phyloP scores from a whole-genome alignment of 2,329 filamentous ascomycete genomes.

The Pyricularia grisea region DNA sequence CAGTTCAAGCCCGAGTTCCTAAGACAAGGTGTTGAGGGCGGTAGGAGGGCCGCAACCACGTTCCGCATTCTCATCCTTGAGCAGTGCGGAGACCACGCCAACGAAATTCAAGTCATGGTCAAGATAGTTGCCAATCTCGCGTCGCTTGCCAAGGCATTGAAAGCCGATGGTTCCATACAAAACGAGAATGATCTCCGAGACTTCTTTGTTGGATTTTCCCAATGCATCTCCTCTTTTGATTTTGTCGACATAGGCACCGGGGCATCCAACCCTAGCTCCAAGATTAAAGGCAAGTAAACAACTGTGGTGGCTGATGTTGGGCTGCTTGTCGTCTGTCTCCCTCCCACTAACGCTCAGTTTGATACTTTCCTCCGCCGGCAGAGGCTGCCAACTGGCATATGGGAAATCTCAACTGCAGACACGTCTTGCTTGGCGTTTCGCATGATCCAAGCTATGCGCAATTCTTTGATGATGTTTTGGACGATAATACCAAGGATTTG shows the following conservation, averaged over 20 bases:
- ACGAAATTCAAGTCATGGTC: slow-evolving; percentile 47
- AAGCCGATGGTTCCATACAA: slow-evolving; percentile 34
- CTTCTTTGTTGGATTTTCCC: slow-evolving; percentile 51
- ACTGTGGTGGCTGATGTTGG: not conserved
- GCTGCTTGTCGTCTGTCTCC: not conserved
- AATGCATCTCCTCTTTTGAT: slow-evolving; percentile 49
- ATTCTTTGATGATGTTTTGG: slow-evolving; percentile 45
- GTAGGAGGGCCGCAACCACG: slow-evolving; percentile 39
- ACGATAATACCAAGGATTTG: slow-evolving; percentile 32
- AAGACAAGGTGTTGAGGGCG: slow-evolving; percentile 44
- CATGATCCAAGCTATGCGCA: slow-evolving; percentile 52
- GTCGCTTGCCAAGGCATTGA: slow-evolving; percentile 40
- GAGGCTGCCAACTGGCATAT: slow-evolving; percentile 48
- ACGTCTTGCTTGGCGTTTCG: slow-evolving; percentile 51
- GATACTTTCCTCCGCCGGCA: slow-evolving; percentile 13
- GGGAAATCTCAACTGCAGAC: slow-evolving; percentile 50
- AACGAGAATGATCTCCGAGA: slow-evolving; percentile 38
- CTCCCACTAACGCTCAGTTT: slow-evolving; percentile 8
- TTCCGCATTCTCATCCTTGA: slow-evolving; percentile 38
- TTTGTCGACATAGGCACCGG: slow-evolving; percentile 53
- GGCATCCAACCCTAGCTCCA: slow-evolving; percentile 21
- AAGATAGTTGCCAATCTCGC: slow-evolving; percentile 47
- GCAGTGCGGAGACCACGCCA: slow-evolving; percentile 31
- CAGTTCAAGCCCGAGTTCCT: slow-evolving; percentile 51
- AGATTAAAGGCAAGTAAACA: slow-evolving; percentile 1